Evolutionary conservation across 1,284 basidiomycete genomes (phyloP).

Genomic region (Cutaneotrichosporon sp.): DNA sequence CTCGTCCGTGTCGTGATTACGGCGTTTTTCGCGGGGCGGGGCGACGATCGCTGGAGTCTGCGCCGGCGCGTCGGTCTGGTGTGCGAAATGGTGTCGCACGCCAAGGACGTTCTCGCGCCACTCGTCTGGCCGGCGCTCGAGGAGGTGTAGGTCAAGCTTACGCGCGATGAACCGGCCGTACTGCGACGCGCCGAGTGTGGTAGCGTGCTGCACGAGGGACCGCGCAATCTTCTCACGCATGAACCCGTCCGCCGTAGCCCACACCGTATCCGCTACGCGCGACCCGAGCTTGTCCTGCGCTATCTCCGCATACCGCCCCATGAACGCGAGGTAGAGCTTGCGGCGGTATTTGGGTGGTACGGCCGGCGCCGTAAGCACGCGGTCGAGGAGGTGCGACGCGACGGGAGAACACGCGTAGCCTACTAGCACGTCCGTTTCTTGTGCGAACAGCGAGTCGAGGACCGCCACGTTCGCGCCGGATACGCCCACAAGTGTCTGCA

Average conservation of each 20-base stretch:
- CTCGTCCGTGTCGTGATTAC: constrained; percentile 24
- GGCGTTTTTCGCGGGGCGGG: background rate
- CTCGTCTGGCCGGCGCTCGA: constrained; percentile 69
- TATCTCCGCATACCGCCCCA: constrained; percentile 68
- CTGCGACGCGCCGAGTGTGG: constrained; percentile 63
- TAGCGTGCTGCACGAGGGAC: constrained; percentile 65
- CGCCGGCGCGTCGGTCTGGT: constrained; percentile 28
- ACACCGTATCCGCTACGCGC: constrained; percentile 78
- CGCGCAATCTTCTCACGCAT: constrained; percentile 87
- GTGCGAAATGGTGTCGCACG: constrained; percentile 46
- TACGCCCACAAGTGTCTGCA: constrained; percentile 73
- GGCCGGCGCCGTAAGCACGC: constrained; percentile 62
- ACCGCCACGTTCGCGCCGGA: constrained; percentile 61
- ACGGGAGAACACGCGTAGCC: constrained; percentile 64
- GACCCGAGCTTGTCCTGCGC: constrained; percentile 84
- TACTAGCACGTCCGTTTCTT: constrained; percentile 59
- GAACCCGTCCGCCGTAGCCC: constrained; percentile 80
- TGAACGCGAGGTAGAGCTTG: constrained; percentile 64
- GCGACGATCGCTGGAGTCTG: background rate
- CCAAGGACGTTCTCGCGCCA: constrained; percentile 63
- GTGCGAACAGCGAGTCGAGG: constrained; percentile 56
- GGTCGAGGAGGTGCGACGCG: constrained; percentile 77
- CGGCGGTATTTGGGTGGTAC: constrained; percentile 64
- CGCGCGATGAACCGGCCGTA: constrained; percentile 82
- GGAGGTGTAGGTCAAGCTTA: constrained; percentile 69